These are phyloP conservation scores for Cercospora sojina DNA, from an alignment of 2,329 filamentous ascomycete genomes.

Conservation along the genomic window DNA sequence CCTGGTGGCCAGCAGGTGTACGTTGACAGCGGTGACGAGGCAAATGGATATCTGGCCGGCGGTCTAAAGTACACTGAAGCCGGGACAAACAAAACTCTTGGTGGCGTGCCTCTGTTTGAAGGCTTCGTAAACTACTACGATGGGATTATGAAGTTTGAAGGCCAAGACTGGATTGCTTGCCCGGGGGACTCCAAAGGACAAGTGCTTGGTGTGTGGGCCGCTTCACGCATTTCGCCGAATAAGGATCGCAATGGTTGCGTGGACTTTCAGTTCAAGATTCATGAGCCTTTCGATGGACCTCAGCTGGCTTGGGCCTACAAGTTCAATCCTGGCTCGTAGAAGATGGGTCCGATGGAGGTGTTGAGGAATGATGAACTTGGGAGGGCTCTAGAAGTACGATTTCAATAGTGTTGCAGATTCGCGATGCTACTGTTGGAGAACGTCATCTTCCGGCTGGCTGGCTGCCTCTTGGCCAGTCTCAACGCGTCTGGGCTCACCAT, in stretches of 20 bases:
- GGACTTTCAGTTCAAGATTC: not conserved
- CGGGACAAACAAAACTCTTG: not conserved
- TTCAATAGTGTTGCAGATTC: no score
- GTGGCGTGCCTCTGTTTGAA: conserved; percentile 20
- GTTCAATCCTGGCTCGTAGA: no score
- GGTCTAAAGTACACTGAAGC: not conserved
- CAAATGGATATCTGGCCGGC: not conserved
- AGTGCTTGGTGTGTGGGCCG: not conserved
- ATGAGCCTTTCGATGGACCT: not conserved
- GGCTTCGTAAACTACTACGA: conserved; percentile 24
- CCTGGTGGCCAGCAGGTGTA: not conserved
- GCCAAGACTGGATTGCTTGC: conserved; percentile 23
- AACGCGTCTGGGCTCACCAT: no score
- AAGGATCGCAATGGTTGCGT: not conserved
- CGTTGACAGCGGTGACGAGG: not conserved
- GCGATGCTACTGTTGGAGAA: no score
- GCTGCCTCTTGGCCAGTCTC: no score
- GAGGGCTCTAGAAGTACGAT: no score
- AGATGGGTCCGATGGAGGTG: no score
- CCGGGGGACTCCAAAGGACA: conserved; percentile 1
- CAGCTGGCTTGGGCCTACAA: not conserved
- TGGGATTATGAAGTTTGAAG: conserved; percentile 20
- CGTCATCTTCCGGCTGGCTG: no score
- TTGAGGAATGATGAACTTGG: no score
- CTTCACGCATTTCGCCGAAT: not conserved